A percentile compares a stretch with the other conserved stretches of the same genome.
These are phyloP conservation scores for Phanerochaete sordida DNA, from an alignment of 768 basidiomycete genomes.

Conservation along the genomic window DNA sequence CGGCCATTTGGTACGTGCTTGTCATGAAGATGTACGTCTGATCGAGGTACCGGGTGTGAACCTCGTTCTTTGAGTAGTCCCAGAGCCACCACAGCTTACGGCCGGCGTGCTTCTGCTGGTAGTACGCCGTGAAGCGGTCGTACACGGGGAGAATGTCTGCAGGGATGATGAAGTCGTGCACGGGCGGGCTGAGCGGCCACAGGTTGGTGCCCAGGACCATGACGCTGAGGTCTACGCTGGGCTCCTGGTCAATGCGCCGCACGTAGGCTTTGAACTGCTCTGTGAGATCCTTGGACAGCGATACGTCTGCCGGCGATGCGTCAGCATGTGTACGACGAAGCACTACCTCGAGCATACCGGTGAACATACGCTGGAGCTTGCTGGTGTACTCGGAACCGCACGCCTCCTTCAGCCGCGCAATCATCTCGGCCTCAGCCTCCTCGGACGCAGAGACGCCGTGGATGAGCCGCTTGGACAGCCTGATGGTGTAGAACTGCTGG, in stretches of 20 bases:
- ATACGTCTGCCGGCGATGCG: constrained; percentile 66
- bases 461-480: constrained; percentile 89
- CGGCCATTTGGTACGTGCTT: constrained; percentile 91
- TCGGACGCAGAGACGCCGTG: constrained; percentile 90
- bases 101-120: constrained; percentile 90
- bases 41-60: constrained; percentile 87
- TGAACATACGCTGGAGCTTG: constrained; percentile 96
- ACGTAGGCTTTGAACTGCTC: constrained; percentile 94
- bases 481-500: constrained; percentile 96
- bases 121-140: constrained; percentile 89
- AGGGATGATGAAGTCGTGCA: constrained; percentile 86
- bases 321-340: neutral
- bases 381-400: constrained; percentile 97
- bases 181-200: constrained; percentile 87
- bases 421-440: constrained; percentile 97
- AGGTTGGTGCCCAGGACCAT: constrained; percentile 95
- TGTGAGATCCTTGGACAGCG: constrained; percentile 90
- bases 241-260: constrained; percentile 80
- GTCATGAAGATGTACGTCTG: constrained; percentile 97
- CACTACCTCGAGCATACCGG: constrained; percentile 49
- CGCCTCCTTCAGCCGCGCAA: constrained; percentile 93
- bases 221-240: constrained; percentile 86
- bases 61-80: constrained; percentile 97
- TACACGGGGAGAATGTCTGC: constrained; percentile 83
- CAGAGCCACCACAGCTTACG: constrained; percentile 97